Percentiles rank a stretch among this genome's conserved stretches.
These are phyloP conservation scores for Lichtheimia hyalospora DNA, from an alignment of 371 early-diverging fungal species.

Conservation along the genomic window DNA sequence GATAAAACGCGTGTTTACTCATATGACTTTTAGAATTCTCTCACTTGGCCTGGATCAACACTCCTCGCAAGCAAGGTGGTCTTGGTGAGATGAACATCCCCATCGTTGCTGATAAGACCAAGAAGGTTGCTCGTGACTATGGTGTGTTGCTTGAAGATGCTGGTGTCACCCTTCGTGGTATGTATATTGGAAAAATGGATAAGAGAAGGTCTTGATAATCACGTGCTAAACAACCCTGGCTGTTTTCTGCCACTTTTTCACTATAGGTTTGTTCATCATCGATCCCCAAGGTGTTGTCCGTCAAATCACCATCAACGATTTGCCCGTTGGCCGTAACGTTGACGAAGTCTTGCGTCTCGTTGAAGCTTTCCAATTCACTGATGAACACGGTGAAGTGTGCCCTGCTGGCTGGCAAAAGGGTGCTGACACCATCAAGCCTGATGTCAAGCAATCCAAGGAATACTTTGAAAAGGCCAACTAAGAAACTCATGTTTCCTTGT, in stretches of 20 bases:
- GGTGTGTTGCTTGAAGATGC: conserved; percentile 70
- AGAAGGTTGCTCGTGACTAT: conserved; percentile 69
- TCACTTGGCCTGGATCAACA: conserved; percentile 66
- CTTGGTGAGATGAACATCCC: conserved; percentile 76
- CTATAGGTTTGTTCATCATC: conserved; percentile 68
- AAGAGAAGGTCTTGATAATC: background rate
- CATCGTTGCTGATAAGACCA: conserved; percentile 71
- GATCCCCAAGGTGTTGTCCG: conserved; percentile 66
- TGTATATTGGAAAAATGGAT: conserved; percentile 4
- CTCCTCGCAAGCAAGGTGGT: conserved; percentile 77
- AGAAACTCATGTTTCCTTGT: background rate
- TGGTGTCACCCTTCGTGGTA: conserved; percentile 54
- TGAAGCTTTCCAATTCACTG: conserved; percentile 79
- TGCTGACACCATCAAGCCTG: conserved; percentile 64
- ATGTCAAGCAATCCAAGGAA: conserved; percentile 71
- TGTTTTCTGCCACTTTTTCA: background rate
- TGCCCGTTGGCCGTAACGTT: conserved; percentile 75
- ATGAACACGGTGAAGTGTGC: conserved; percentile 72
- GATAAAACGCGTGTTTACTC: background rate
- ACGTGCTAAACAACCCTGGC: too few species aligned
- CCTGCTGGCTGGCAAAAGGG: conserved; percentile 91
- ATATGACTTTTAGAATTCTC: conserved; percentile 37
- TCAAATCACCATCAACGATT: conserved; percentile 61
- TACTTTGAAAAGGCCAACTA: conserved; percentile 56
- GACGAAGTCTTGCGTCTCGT: conserved; percentile 77